Conservation (phyloP, 106 monocot species). For the Triglochin maritima region DNA sequence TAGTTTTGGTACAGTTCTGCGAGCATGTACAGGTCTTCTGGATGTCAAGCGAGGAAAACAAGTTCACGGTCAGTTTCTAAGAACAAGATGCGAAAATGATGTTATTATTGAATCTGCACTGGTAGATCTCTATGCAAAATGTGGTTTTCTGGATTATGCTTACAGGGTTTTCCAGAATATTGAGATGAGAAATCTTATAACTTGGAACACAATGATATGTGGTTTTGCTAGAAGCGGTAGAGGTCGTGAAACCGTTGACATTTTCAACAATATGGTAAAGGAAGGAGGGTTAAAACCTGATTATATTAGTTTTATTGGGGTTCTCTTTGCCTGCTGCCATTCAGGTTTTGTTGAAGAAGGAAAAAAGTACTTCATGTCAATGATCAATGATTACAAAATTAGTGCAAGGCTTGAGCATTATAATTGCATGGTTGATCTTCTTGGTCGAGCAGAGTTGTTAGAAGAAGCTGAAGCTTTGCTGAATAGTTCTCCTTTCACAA, state of each 20-base stretch:
- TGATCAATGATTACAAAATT: slow-evolving; percentile 48
- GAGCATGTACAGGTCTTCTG: slow-evolving; percentile 65
- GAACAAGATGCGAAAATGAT: slow-evolving; percentile 34
- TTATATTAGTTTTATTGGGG: slow-evolving; percentile 69
- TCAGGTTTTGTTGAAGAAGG: slow-evolving; percentile 62
- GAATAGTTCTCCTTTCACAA: slow-evolving; percentile 23
- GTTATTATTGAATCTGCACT: slow-evolving; percentile 77
- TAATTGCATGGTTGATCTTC: slow-evolving; percentile 82
- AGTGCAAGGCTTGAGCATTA: slow-evolving; percentile 66
- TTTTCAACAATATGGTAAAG: slow-evolving; percentile 55
- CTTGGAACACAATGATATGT: slow-evolving; percentile 87
- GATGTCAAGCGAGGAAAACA: slow-evolving; percentile 50
- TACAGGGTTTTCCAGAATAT: slow-evolving; percentile 35
- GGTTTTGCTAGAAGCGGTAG: slow-evolving; percentile 72
- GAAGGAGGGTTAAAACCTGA: slow-evolving; percentile 50
- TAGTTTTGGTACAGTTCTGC: slow-evolving; percentile 63
- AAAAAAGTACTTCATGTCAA: slow-evolving; percentile 40
- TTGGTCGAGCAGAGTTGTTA: slow-evolving; percentile 55
- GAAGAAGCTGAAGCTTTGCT: slow-evolving; percentile 86
- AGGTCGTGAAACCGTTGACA: slow-evolving; percentile 31
- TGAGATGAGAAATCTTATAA: slow-evolving; percentile 37
- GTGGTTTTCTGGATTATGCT: slow-evolving; percentile 51
- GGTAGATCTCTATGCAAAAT: slow-evolving; percentile 80
- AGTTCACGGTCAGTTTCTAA: slow-evolving; percentile 53
- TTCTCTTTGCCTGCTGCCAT: slow-evolving; percentile 82